Conservation (phyloP, 345 rosid genomes). For the Hibiscus tridactylites region DNA sequence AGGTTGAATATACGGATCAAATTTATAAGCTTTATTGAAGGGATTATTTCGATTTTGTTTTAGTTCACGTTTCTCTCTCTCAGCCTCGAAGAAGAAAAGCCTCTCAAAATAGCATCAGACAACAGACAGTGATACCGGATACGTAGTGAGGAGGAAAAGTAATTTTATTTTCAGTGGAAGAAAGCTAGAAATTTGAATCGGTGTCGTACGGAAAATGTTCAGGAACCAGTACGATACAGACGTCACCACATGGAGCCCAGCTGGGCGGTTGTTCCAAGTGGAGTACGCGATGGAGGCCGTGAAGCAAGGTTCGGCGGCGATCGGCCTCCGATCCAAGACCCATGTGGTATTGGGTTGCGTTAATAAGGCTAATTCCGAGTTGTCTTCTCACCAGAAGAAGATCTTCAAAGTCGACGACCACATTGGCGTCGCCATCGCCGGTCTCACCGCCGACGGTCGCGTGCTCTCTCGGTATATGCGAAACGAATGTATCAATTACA, state of each 20-base stretch:
- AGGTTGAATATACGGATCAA: too few species aligned
- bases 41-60: background rate
- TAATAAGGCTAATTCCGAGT: constrained; percentile 87
- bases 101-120: constrained; percentile 10
- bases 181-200: background rate
- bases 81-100: constrained; percentile 20
- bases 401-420: constrained; percentile 97
- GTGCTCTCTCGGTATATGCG: constrained; percentile 94
- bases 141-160: background rate
- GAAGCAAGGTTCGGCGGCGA: constrained; percentile 98
- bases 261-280: constrained; percentile 90
- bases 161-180: background rate
- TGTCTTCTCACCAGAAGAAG: constrained; percentile 96
- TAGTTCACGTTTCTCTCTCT: background rate
- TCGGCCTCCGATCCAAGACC: constrained; percentile 94
- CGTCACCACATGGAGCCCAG: constrained; percentile 98
- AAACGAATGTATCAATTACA: constrained; percentile 80
- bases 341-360: constrained; percentile 89
- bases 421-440: constrained; percentile 94
- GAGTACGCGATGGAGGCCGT: constrained; percentile 99
- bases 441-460: constrained; percentile 96
- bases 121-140: too few species aligned
- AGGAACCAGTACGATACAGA: constrained; percentile 98
- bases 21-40: too few species aligned
- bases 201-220: constrained; percentile 32